Percentiles rank a stretch among this genome's conserved stretches.
Conservation (phyloP, 495 filamentous ascomycete genomes). For the Jackrogersella multiformis region DNA sequence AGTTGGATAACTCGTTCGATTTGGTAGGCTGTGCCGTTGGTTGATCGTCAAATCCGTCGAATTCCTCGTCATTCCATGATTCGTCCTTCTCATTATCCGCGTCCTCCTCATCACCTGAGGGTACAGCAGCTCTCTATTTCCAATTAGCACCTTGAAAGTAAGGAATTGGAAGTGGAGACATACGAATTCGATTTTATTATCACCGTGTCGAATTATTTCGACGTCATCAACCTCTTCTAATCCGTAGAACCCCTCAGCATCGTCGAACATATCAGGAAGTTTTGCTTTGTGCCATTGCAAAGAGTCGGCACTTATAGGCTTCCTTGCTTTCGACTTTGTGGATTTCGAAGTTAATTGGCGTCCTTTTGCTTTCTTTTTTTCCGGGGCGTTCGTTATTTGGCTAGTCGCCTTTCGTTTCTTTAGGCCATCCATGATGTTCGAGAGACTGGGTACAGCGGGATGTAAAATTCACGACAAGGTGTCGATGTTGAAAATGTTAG, state of each 20-base stretch:
- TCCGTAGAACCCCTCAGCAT: slow-evolving; percentile 94
- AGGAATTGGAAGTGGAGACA: slow-evolving; percentile 22
- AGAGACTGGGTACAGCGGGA: slow-evolving; percentile 7
- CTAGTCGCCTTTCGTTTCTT: slow-evolving; percentile 59
- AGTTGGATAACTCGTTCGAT: slow-evolving; percentile 1
- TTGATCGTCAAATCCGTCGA: slow-evolving; percentile 64
- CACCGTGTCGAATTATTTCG: slow-evolving; percentile 71
- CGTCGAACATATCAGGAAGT: slow-evolving; percentile 85
- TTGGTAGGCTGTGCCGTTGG: neutral
- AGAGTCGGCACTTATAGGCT: slow-evolving; percentile 63
- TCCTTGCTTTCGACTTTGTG: slow-evolving; percentile 44
- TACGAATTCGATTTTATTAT: slow-evolving; percentile 64
- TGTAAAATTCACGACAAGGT: slow-evolving; percentile 1
- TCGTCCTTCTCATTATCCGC: slow-evolving; percentile 43
- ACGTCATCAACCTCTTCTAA: slow-evolving; percentile 93
- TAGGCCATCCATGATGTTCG: slow-evolving; percentile 43
- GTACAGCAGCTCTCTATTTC: slow-evolving; percentile 26
- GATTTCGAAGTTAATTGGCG: slow-evolving; percentile 11
- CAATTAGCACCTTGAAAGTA: slow-evolving; percentile 22
- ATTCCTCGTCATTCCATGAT: slow-evolving; percentile 51
- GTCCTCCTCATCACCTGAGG: slow-evolving; percentile 5
- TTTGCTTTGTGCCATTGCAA: slow-evolving; percentile 84
- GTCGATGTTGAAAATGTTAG: slow-evolving; percentile 37
- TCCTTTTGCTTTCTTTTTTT: slow-evolving; percentile 63
- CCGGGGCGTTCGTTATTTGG: slow-evolving; percentile 35